Evolutionary conservation across 371 early-diverging fungal genomes (phyloP).

Genomic region (Batkoa obscura): DNA sequence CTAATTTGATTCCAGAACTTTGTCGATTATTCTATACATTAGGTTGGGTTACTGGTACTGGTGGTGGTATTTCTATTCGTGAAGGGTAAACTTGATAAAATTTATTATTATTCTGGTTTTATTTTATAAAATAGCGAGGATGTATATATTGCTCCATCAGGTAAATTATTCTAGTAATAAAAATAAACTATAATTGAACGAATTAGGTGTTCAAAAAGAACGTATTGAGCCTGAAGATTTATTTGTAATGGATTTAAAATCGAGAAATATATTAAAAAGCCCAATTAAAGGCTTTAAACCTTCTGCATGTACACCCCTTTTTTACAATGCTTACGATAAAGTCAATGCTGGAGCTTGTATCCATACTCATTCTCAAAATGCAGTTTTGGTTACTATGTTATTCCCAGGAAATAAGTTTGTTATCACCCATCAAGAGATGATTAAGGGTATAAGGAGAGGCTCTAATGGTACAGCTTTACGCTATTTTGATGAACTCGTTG

Average conservation of each 20-base stretch:
- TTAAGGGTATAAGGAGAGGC: slow-evolving; percentile 87
- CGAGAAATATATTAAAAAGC: slow-evolving; percentile 38
- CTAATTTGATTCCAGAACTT: slow-evolving; percentile 86
- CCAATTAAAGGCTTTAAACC: slow-evolving; percentile 46
- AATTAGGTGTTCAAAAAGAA: slow-evolving; percentile 85
- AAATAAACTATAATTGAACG: not conserved
- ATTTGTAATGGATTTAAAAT: slow-evolving; percentile 53
- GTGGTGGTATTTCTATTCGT: slow-evolving; percentile 84
- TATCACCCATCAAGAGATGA: slow-evolving; percentile 97
- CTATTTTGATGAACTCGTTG: slow-evolving; percentile 70
- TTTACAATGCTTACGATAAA: slow-evolving; percentile 78
- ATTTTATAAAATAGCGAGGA: slow-evolving; percentile 22
- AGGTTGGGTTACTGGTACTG: slow-evolving; percentile 95
- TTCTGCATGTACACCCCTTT: slow-evolving; percentile 87
- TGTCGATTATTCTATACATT: slow-evolving; percentile 73
- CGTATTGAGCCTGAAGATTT: slow-evolving; percentile 68
- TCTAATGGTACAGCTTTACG: slow-evolving; percentile 30
- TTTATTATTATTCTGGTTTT: not conserved
- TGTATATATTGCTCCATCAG: slow-evolving; percentile 82
- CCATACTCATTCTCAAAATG: slow-evolving; percentile 90
- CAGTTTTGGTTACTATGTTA: slow-evolving; percentile 82
- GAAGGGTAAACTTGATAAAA: slow-evolving; percentile 24
- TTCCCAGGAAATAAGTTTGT: slow-evolving; percentile 41
- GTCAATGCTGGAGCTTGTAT: slow-evolving; percentile 88
- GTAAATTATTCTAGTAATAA: slow-evolving; percentile 7